Conservation (phyloP, 2,329 filamentous ascomycete genomes). For the Trichoderma sp. region DNA sequence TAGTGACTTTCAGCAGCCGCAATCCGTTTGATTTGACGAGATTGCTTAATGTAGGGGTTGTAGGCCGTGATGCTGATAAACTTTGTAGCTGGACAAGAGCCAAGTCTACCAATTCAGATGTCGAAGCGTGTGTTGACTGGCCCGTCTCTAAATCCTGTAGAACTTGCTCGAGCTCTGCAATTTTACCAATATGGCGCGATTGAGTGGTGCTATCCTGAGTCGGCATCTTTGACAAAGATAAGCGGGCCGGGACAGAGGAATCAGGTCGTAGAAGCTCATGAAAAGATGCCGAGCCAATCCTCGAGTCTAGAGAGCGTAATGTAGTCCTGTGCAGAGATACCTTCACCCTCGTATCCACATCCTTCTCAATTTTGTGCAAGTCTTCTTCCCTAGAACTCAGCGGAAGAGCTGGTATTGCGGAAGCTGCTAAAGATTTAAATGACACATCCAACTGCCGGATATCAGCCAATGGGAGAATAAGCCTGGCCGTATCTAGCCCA, state of each 20-base stretch:
- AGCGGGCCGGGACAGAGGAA: background rate
- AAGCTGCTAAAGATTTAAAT: background rate
- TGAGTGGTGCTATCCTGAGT: background rate
- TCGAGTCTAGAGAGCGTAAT: background rate
- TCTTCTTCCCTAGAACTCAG: background rate
- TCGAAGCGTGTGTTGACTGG: background rate
- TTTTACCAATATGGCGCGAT: conserved; percentile 15
- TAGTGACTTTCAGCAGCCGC: conserved; percentile 27
- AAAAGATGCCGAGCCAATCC: background rate
- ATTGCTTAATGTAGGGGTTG: conserved; percentile 18
- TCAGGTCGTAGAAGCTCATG: background rate
- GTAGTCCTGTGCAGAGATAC: background rate
- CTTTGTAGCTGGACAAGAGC: conserved; percentile 24
- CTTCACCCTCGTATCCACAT: background rate
- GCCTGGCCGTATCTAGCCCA: background rate
- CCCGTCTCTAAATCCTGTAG: conserved; percentile 12
- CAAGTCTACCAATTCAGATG: conserved; percentile 5
- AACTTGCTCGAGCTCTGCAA: conserved; percentile 17
- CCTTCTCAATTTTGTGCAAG: background rate
- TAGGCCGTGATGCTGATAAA: conserved; percentile 20
- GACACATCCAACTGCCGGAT: background rate
- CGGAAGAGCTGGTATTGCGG: background rate
- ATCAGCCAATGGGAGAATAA: background rate
- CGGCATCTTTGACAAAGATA: background rate
- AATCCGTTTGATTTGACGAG: conserved; percentile 24